Base-by-base conservation (phyloP, 2,329 filamentous ascomycete species). In the Claviceps pusilla region DNA sequence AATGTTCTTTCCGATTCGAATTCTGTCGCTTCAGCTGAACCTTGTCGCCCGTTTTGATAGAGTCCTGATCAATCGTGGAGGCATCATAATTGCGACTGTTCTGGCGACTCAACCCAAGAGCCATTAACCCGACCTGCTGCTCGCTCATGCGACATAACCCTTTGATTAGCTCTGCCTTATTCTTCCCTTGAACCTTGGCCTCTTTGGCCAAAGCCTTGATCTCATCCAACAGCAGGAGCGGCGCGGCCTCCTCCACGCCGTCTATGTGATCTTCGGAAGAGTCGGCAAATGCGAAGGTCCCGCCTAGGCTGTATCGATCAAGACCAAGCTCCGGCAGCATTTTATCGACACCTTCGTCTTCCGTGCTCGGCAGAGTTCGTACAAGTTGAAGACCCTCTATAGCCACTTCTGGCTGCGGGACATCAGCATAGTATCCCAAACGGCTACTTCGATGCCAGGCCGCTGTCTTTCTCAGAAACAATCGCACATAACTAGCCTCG, bases 391-490 rank as follows among this genome's bases (percentile, higher is more conserved):
- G 72, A 48, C 74, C 76, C 12, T 72, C 67, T 3, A 89, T 82
- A 1, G 88, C 86, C 14, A 70, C 65, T 14, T 82, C 73, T 43
- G 90, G 73, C 65, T 96, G 80, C 48, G 83, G 78, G 57, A 98
- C 86, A 65, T 97, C 90, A 59, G 82, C 79, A 63, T 91, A 80
- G 63, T 96, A 96, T 2, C 82, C 81, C 31, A 98, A 70, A 28
- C 82, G 80, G 61, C 78, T 81, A 58, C 89, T 78, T 10, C 93
- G 83, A 72, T 96, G 89, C 93, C 93, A 98, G 1, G 83, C 83
- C 28, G 87, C 86, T 1, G 88, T 89, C 67, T 98, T 98, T 49
- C 93, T 83, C 3, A 98, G 74, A 64, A 98, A 98, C 1, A 98
- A 73, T 28, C 93, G 83, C 14, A 97, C 90, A 69, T 96, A 95